Percentiles rank a stretch among this genome's conserved stretches.
Conservation (phyloP, 208 protist genomes). For the Leishmania gerbilli region DNA sequence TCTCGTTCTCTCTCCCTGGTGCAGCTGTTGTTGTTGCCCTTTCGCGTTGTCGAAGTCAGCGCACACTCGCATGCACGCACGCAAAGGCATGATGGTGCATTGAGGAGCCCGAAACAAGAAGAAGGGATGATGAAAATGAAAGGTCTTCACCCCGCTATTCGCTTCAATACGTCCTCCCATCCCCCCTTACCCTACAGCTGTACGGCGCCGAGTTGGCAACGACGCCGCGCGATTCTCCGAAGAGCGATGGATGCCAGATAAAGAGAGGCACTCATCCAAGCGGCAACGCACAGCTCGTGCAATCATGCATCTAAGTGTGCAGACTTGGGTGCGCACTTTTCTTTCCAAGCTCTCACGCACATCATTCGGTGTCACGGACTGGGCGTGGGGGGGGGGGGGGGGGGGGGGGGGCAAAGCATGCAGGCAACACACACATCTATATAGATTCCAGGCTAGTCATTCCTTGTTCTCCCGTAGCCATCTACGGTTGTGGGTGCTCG, state of each 20-base stretch:
- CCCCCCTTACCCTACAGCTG: background rate
- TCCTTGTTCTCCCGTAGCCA: background rate
- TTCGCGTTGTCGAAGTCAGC: background rate
- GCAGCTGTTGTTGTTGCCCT: background rate
- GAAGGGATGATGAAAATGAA: background rate
- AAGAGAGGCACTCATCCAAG: background rate
- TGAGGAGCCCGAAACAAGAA: background rate
- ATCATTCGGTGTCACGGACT: background rate
- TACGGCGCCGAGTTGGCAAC: background rate
- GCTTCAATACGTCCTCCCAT: background rate
- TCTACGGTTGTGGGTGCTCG: too few relatives aligned
- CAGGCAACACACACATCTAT: background rate
- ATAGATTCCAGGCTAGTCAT: background rate
- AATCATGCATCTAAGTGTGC: background rate
- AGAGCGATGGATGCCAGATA: background rate
- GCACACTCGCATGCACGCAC: background rate
- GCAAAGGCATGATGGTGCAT: background rate
- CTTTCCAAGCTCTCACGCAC: background rate
- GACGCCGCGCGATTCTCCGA: background rate
- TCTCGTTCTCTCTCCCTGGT: background rate
- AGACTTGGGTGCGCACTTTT: background rate
- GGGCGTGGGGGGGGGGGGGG: background rate
- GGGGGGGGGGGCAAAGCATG: background rate
- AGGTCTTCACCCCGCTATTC: background rate
- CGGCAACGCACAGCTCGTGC: background rate